Evolutionary conservation across 2,329 filamentous ascomycete genomes (phyloP), one percentile per base, ranked within the genome.

Genomic region (Furcasterigmium furcatum): DNA sequence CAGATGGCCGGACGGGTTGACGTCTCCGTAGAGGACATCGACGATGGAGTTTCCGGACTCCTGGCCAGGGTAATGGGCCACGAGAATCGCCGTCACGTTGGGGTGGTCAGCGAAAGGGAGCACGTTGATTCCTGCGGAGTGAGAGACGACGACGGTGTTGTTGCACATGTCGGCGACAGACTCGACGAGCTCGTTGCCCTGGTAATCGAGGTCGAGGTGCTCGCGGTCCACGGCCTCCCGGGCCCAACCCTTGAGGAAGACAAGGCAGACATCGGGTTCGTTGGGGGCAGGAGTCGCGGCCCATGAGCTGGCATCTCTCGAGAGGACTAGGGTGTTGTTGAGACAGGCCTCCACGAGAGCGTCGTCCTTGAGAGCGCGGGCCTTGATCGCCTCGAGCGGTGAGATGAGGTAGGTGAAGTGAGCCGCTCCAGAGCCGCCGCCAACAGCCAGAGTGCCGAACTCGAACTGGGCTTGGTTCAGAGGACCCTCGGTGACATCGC

Each of bases 211-310:
- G 20, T 68, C 67, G 6, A 77, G 66, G 55, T 70, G 72, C 27
- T 68, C 65, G 40, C 81, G 65, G 54, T 77, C 87, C 68, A 81
- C 96, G 8, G 88, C 91, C 67, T 97, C 94, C 44, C 92, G 92
- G 4, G 86, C 80, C 60, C 91, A 78, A 13, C 91, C 84, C 55
- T 96, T 96, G 58, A 88, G 91, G 57, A 97, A 97, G 12, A 96
- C 91, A 34, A 99, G 77, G 52, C 88, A 94, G 7, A 88, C 73
- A 53, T 91, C 76, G 2, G 67, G 58, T 39, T 76, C 66, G 58
- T 9, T 78, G 73, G 34, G 41, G 21, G 46, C 40, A 12, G 46
- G 40, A 4, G 63, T 54, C 0, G 82, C 79, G 5, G 34, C n/a
- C 34, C 34, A 36, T 52, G 91, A 73, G 1, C 84, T 83, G 13